Conservation (phyloP, 2,329 filamentous ascomycete species). For the Fulvia fulva region DNA sequence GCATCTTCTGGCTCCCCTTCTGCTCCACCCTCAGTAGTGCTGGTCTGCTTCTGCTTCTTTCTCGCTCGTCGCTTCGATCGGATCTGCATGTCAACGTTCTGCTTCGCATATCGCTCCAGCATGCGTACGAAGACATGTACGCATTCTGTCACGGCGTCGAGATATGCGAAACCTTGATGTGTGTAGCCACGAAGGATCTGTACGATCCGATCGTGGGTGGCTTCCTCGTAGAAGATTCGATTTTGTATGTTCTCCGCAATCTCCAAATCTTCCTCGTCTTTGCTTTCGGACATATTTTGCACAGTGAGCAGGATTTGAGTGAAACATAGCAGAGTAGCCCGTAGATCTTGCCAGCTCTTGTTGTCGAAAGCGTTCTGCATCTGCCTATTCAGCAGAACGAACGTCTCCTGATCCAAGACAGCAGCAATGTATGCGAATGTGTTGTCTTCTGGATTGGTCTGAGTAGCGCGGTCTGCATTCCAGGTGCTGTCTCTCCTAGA, state of each 20-base stretch:
- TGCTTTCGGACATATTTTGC: conserved; percentile 83
- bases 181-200: conserved; percentile 82
- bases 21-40: conserved; percentile 34
- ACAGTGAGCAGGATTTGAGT: conserved; percentile 85
- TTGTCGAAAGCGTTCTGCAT: conserved; percentile 76
- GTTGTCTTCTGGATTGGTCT: conserved; percentile 52
- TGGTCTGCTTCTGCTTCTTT: conserved; percentile 60
- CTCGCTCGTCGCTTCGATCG: conserved; percentile 72
- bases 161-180: conserved; percentile 87
- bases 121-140: conserved; percentile 88
- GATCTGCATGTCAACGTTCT: conserved; percentile 90
- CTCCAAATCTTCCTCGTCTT: conserved; percentile 88
- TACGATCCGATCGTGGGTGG: conserved; percentile 83
- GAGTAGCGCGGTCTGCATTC: conserved; percentile 39
- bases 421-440: conserved; percentile 83
- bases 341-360: conserved; percentile 83
- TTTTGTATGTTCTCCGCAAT: conserved; percentile 97
- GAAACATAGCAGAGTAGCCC: conserved; percentile 87
- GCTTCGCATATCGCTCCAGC: conserved; percentile 87
- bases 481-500: conserved; percentile 42
- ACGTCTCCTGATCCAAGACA: conserved; percentile 91
- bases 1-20: conserved; percentile 52
- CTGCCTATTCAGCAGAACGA: conserved; percentile 77
- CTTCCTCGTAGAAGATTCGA: conserved; percentile 97
- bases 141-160: conserved; percentile 88